Percentiles rank a stretch among this genome's conserved stretches.
These are phyloP conservation scores for Fusarium papillatum DNA, from an alignment of 2,329 filamentous ascomycete genomes.

Conservation along the genomic window DNA sequence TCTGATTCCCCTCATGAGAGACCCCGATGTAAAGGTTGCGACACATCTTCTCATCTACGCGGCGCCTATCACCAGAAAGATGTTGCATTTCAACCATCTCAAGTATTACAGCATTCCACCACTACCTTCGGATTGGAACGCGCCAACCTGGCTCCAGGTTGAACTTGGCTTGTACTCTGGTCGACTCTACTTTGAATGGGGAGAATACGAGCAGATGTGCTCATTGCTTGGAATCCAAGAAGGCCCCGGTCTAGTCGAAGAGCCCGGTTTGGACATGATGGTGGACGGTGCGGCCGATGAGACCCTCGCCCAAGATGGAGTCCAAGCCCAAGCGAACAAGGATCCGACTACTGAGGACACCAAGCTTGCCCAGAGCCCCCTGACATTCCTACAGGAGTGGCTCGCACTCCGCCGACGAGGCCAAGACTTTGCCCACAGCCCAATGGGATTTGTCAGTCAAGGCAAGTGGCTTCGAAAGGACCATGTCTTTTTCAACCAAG, in stretches of 20 bases:
- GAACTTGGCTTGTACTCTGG: constrained; percentile 73
- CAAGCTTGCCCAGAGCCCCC: constrained; percentile 45
- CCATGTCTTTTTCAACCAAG: constrained; percentile 65
- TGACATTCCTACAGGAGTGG: constrained; percentile 69
- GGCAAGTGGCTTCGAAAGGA: constrained; percentile 60
- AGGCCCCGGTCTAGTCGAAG: not conserved
- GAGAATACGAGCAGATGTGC: constrained; percentile 56
- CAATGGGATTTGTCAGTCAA: constrained; percentile 69
- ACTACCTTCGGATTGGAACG: constrained; percentile 57
- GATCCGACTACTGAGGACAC: not conserved
- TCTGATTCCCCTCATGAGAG: constrained; percentile 60
- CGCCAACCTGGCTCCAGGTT: constrained; percentile 66
- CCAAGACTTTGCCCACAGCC: constrained; percentile 70
- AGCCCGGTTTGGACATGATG: not conserved
- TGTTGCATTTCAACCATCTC: constrained; percentile 71
- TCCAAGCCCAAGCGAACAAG: not conserved
- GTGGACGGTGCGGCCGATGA: constrained; percentile 4
- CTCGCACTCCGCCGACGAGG: constrained; percentile 65
- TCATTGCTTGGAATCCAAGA: constrained; percentile 48
- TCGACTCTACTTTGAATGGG: constrained; percentile 69
- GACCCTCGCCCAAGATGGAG: not conserved
- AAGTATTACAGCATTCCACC: constrained; percentile 65
- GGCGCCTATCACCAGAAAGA: constrained; percentile 60
- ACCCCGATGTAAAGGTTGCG: not conserved
- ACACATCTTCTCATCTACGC: constrained; percentile 66